Evolutionary conservation across 2,329 filamentous ascomycete genomes (phyloP), one percentile per base, ranked within the genome.

Genomic region (Epichloe glyceriae): DNA sequence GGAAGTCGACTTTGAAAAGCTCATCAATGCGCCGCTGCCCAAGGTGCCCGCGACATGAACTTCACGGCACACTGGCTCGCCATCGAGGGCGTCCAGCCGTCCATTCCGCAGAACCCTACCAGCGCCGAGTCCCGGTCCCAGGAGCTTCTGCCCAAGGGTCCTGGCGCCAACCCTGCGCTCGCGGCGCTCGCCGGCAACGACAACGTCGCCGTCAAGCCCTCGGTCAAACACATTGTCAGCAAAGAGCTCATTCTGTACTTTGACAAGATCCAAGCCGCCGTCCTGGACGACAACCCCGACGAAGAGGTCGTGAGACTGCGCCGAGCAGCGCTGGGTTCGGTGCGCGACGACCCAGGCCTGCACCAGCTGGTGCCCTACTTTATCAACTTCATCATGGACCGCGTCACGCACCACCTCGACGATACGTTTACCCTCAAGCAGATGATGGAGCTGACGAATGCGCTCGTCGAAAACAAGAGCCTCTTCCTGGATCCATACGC

Each of bases 351-450:
- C 62, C 89, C 93, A 0, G 91, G 91, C 38, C 79, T 97, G 39
- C 93, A 98, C 64, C 93, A 98, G 68, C 80, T 98, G 10, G 83
- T 95, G 30, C 93, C 93, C 0, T 98, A 98, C 69, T 96, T 97
- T 61, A 85, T 95, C 53, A 89, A 94, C 65, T 97, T 95, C 66
- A 86, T 97, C 60, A 85, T 89, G 19, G 91, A 96, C 65, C 93
- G 95, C 67, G 88, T 98, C 47, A 97, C 93, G 1, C 93, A 98
- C 66, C 86, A 84, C 58, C 78, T 95, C 56, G 90, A 95, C 68
- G 87, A 95, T 65, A 78, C 90, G 2, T 96, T 96, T 64, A 81
- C 89, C 5, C 75, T 98, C 20, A 83, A 82, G 19, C 88, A 94
- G 65, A 93, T 95, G 80, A 91, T 98, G 85, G 84, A 89, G 61